Evolutionary conservation across 345 rosid genomes (phyloP), one percentile per base, ranked within the genome.

Genomic region (Anastatica hierochuntica): DNA sequence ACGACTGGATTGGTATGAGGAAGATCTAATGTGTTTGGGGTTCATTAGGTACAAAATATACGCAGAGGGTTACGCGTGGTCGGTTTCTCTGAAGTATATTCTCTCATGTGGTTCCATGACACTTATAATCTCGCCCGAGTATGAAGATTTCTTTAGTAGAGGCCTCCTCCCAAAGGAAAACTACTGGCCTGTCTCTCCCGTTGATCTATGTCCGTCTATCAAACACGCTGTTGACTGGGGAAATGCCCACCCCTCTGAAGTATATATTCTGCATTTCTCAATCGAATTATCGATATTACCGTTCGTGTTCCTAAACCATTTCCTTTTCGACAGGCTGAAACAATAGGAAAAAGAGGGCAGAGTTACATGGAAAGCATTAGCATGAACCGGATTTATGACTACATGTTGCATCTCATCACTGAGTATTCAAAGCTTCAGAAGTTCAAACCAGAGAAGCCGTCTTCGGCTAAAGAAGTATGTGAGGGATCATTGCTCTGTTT

Each of bases 31-130:
- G 0, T 52, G 21, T n/a, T 40, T 30, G 39, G 13, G 8, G 26
- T 61, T 53, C 36, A 16, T 35, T 58, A 84, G 96, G 74, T 90
- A 87, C 70, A 87, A 84, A 67, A 87, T 90, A 49, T 90, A 90
- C 49, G 96, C 98, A 9, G 98, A 90, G 76, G 98, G 98, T 55
- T 87, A 60, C 58, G 95, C 96, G 18, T 87, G 98, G 98, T 87
- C 98, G 14, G 98, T 90, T 60, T 87, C 95, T 72, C 73, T 90
- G 63, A 90, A 90, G 71, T 90, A 90, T 55, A 87, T 90, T 52
- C 14, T 90, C 44, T 76, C 98, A 2, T 90, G 98, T 49, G 88
- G 90, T 61, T 84, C 96, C 14, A 72, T 82, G 56, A 55, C 95
- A 18, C 77, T 90, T 16, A 72, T 87, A 46, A 84, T 90, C 66